Percentiles rank a stretch among this genome's conserved stretches.
Evolutionary conservation across 2,329 filamentous ascomycete genomes (phyloP).

Genomic region (Exophiala calicioides): DNA sequence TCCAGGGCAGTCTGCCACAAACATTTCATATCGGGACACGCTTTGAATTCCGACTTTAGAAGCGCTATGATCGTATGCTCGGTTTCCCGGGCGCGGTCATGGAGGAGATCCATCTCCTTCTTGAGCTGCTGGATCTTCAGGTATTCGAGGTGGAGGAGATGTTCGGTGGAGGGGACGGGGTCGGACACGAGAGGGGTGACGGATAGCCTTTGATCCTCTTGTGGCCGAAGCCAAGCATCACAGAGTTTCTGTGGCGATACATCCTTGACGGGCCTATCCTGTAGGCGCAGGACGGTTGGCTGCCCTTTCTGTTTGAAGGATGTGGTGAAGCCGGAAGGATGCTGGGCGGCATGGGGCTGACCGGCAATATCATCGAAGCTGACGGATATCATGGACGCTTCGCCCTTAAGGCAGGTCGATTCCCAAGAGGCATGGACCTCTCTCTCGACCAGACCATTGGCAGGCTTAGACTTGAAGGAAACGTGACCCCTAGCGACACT

Average conservation of each 20-base stretch:
- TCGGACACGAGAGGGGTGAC: slow-evolving; percentile 11
- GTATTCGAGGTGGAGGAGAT: slow-evolving; percentile 31
- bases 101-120: slow-evolving; percentile 30
- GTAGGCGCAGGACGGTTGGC: slow-evolving; percentile 34
- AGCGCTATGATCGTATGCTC: slow-evolving; percentile 34
- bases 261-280: slow-evolving; percentile 30
- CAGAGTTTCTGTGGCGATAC: slow-evolving; percentile 25
- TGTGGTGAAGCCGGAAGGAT: slow-evolving; percentile 36
- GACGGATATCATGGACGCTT: slow-evolving; percentile 35
- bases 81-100: slow-evolving; percentile 32
- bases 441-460: slow-evolving; percentile 21
- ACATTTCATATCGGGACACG: slow-evolving; percentile 34
- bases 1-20: slow-evolving; percentile 34
- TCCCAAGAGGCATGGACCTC: slow-evolving; percentile 32
- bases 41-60: slow-evolving; percentile 34
- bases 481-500: slow-evolving; percentile 30
- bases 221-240: slow-evolving; percentile 31
- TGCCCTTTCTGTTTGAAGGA: slow-evolving; percentile 35
- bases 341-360: slow-evolving; percentile 25
- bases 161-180: slow-evolving; percentile 3
- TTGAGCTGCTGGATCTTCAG: slow-evolving; percentile 34
- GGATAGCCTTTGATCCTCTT: slow-evolving; percentile 11
- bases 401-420: slow-evolving; percentile 34
- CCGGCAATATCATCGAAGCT: slow-evolving; percentile 30
- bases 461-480: slow-evolving; percentile 29